Base-by-base conservation (phyloP, 495 filamentous ascomycete species). In the Neurospora sp. region DNA sequence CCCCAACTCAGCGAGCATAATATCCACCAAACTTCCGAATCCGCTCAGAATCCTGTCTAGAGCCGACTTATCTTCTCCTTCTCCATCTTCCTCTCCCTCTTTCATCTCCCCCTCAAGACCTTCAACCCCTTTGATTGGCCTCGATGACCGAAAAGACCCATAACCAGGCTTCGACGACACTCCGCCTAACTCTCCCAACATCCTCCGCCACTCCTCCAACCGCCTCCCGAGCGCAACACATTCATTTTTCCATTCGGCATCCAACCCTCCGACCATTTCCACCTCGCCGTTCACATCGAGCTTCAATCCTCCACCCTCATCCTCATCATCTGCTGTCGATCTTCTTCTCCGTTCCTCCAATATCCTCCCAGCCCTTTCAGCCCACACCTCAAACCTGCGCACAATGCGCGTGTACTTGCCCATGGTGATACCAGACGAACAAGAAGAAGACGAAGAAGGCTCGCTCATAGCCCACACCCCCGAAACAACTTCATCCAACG, bases 331-430 rank as follows among this genome's bases (percentile, higher is more conserved):
- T 16, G 74, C 75, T 54, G 69, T 74, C 42, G 69, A 72, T 5
- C 49, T 31, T 60, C 44, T 49, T 5, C 80, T 74, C 71, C 85
- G 78, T 31, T 80, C 75, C 8, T 79, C 76, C 46, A 85, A 73
- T 7, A 87, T 78, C 27, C 81, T 80, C 40, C 82, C 81, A 69
- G 84, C 83, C 49, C 78, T 75, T 3, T 76, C 77, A 37, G 83
- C 77, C 89, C 89, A 90, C 54, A 72, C 79, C 77, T 87, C 87
- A 78, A 90, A 90, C 49, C 78, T 79, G 72, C 79, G 73, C 27
- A 86, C 85, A 4, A 86, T 77, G 46, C 84, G 82, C 66, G 77
- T 78, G 75, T 87, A 87, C 77, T 85, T 80, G 0, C 89, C 87
- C 20, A 82, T 84, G 0, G 54, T 66, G 1, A 35, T 3, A 31